Base-by-base conservation (phyloP, 768 basidiomycete species). In the Russula lepida region DNA sequence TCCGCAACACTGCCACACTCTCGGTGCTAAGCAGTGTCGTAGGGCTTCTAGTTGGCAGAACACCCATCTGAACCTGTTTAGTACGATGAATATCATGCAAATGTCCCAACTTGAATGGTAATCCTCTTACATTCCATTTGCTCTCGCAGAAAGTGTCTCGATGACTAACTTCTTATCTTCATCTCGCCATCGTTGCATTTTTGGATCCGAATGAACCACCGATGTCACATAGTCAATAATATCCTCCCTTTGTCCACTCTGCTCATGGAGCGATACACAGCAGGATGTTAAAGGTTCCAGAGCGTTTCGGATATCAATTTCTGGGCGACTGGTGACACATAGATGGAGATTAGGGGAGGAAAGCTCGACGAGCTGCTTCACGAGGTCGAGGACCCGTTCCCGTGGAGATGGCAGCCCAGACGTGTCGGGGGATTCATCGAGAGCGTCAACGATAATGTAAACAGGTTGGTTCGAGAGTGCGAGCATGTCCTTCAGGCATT, bases 61-160 rank as follows among this genome's bases (percentile, higher is more conserved):
- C 8, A 37, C 30, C 30, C 30, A 50, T 17, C 49, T 17, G 30
- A 59, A 59, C 58, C 58, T 59, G 30, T 6, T 19, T 11, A 6
- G 4, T 11, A 8, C 30, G 3, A n/a, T 32, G 21, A 50, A 30
- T n/a, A n/a, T 12, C 17, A 19, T 11, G 28, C 4, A 6, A 2
- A 15, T 27, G 12, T 5, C 0, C 7, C 25, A 2, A 19, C 8
- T 6, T 11, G 3, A 21, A 32, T 4, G 2, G 2, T n/a, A n/a
- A n/a, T n/a, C n/a, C n/a, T 2, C 59, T 44, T 27, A 60, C 59
- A 60, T 48, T 13, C 59, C 59, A 27, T 39, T n/a, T 6, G 59
- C 59, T 7, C 21, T 60, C n/a, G 28, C 43, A 4, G 59, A 47
- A 1, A 59, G 50, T 15, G 23, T 25, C 9, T 52, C n/a, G 5